A percentile compares a stretch with the other conserved stretches of the same genome.
Evolutionary conservation across 2,329 filamentous ascomycete species (phyloP).

Genomic region (Cladosporium sp.): DNA sequence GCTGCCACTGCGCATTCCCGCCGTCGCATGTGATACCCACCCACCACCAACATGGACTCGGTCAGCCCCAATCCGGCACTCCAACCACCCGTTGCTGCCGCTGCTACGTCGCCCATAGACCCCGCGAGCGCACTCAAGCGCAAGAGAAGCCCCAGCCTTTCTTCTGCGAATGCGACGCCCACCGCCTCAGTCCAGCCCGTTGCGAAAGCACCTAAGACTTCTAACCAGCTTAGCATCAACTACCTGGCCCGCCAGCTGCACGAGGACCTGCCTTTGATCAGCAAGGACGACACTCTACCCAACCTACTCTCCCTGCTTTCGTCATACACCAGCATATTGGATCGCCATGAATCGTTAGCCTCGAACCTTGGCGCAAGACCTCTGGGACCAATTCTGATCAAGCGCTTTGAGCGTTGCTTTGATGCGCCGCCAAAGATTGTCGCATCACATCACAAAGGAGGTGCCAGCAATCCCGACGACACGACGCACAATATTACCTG

Average conservation of each 20-base stretch:
- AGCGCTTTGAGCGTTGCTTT: constrained; percentile 82
- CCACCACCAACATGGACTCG: constrained; percentile 6
- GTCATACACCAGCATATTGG: constrained; percentile 82
- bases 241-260: constrained; percentile 64
- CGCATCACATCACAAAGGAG: constrained; percentile 53
- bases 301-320: constrained; percentile 71
- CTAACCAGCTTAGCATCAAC: constrained; percentile 65
- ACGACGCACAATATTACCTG: constrained; percentile 63
- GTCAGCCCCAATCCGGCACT: not conserved
- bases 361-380: constrained; percentile 82
- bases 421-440: constrained; percentile 72
- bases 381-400: constrained; percentile 77
- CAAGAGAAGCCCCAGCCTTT: constrained; percentile 44
- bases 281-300: constrained; percentile 68
- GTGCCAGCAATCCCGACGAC: constrained; percentile 43
- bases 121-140: constrained; percentile 44
- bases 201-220: constrained; percentile 55
- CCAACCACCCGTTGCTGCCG: not conserved
- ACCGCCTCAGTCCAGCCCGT: constrained; percentile 32
- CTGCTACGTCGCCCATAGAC: constrained; percentile 19
- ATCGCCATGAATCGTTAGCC: constrained; percentile 82
- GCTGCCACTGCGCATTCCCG: constrained; percentile 14
- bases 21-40: constrained; percentile 5
- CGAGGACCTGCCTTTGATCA: constrained; percentile 62
- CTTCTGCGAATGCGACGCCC: constrained; percentile 28